These are phyloP conservation scores for Bipolaris zeicola DNA, from an alignment of 2,329 filamentous ascomycete species.

Conservation along the genomic window DNA sequence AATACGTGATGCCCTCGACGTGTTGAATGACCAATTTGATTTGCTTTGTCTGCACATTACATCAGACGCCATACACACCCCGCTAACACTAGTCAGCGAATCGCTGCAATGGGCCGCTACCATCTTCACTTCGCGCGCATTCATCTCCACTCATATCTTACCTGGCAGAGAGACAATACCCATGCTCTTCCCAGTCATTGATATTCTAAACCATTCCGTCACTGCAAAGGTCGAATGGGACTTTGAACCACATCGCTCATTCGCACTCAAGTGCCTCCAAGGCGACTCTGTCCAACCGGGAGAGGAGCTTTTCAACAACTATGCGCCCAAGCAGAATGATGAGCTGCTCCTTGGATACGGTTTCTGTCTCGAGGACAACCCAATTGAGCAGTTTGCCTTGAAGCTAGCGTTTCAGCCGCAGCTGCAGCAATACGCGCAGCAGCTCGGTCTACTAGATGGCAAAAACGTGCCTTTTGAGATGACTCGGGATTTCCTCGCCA, in stretches of 20 bases:
- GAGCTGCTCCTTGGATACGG: slow-evolving; percentile 60
- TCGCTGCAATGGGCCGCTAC: slow-evolving; percentile 58
- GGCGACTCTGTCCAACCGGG: slow-evolving; percentile 43
- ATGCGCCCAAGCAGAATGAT: slow-evolving; percentile 59
- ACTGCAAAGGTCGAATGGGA: slow-evolving; percentile 57
- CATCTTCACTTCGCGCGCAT: slow-evolving; percentile 58
- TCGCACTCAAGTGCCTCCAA: slow-evolving; percentile 49
- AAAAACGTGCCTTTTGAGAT: slow-evolving; percentile 36
- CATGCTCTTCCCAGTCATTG: slow-evolving; percentile 58
- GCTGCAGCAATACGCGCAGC: slow-evolving; percentile 26
- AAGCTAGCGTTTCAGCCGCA: slow-evolving; percentile 50
- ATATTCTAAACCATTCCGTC: slow-evolving; percentile 56
- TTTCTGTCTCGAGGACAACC: slow-evolving; percentile 56
- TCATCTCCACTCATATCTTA: slow-evolving; percentile 51
- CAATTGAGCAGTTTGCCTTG: slow-evolving; percentile 54
- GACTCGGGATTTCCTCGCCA: slow-evolving; percentile 25
- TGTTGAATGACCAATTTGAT: not conserved
- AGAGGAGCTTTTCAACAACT: slow-evolving; percentile 59
- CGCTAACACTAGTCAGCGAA: slow-evolving; percentile 47
- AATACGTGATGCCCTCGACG: slow-evolving; percentile 3
- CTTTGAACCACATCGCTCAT: slow-evolving; percentile 36
- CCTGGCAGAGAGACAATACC: slow-evolving; percentile 38
- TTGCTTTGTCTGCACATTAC: not conserved
- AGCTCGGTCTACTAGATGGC: slow-evolving; percentile 21
- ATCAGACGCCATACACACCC: slow-evolving; percentile 1